Evolutionary conservation across 768 basidiomycete species (phyloP), one percentile per base, ranked within the genome.

Genomic region (Leccinum incarnatum): DNA sequence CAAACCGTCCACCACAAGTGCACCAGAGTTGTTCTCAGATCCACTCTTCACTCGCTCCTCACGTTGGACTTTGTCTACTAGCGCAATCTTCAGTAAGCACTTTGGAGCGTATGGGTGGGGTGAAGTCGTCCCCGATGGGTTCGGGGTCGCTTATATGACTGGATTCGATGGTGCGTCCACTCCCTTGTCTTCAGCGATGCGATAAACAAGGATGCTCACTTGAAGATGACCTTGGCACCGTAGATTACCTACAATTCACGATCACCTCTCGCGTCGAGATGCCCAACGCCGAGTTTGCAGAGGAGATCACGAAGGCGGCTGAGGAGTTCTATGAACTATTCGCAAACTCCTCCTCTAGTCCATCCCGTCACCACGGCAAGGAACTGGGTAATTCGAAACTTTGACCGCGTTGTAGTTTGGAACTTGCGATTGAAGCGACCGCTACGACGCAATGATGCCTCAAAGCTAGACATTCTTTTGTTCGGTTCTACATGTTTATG

Each of bases 121-220:
- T 51, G 91, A 93, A 81, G 91, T 98, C 48, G 93, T 96, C 25
- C 87, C 91, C 1, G 88, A 97, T 63, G 95, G 95, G 1, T 98
- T 95, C 69, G 95, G 95, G 32, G 88, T 98, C 30, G 89, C 93
- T 12, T 98, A 98, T 69, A 87, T 93, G 83, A 95, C 95, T n/a
- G 91, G 91, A 40, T 89, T 84, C 66, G 84, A 91, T 62, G 86
- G 89, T 88, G 57, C 55, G 82, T 71, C 37, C 21, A 40, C 40
- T 4, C 2, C 29, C 1, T 58, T n/a, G 10, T 45, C 23, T 37
- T 29, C 42, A 45, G 4, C 10, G n/a, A 23, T 23, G 45, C 15
- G 9, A 37, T 21, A 34, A 50, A n/a, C 11, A 4, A n/a, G 54
- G 48, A 37, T 45, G n/a, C 40, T 63, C 27, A 71, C 14, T 2